Evolutionary conservation across 768 basidiomycete genomes (phyloP).

Genomic region (Ramaria rubella): DNA sequence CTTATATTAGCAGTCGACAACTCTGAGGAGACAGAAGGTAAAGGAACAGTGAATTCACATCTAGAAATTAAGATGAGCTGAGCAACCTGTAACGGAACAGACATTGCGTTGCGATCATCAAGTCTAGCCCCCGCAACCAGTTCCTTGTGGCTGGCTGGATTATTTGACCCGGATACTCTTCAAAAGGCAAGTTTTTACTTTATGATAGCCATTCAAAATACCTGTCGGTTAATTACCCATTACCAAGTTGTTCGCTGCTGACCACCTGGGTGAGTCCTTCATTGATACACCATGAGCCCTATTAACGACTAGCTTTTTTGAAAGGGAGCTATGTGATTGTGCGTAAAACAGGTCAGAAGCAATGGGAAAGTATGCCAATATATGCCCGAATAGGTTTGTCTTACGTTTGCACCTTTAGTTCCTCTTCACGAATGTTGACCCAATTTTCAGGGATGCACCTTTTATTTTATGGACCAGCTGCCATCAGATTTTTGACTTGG

Average conservation of each 20-base stretch:
- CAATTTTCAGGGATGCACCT: conserved; percentile 67
- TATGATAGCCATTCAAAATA: not conserved
- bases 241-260: not conserved
- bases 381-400: conserved; percentile 25
- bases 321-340: conserved; percentile 50
- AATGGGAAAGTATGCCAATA: conserved; percentile 72
- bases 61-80: not conserved
- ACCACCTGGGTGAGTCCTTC: not conserved
- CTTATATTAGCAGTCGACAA: not conserved
- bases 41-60: not conserved
- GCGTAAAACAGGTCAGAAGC: conserved; percentile 40
- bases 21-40: not conserved
- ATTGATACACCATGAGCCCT: not conserved
- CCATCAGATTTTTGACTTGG: conserved; percentile 11
- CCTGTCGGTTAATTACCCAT: not conserved
- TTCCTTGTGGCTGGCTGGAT: not conserved
- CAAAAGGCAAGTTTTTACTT: not conserved
- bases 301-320: not conserved
- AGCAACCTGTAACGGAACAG: not conserved
- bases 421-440: conserved; percentile 32
- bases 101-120: not conserved
- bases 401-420: conserved; percentile 19
- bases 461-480: conserved; percentile 51
- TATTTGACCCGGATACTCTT: not conserved
- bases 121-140: not conserved